Evolutionary conservation across 345 rosid genomes (phyloP).

Genomic region (Citrus medica): DNA sequence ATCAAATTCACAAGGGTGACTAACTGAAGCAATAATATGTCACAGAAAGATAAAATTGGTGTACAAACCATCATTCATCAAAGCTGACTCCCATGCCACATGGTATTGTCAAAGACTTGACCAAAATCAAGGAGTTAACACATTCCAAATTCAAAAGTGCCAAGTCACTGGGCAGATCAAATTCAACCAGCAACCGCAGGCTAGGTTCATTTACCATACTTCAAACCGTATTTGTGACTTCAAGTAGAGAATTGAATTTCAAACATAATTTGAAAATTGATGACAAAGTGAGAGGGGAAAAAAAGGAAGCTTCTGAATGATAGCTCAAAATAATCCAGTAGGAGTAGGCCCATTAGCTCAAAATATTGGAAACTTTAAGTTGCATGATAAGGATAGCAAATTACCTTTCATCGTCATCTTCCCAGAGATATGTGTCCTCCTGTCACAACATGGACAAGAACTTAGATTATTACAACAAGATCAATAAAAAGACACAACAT

Average conservation of each 20-base stretch:
- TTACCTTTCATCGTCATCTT: constrained; percentile 90
- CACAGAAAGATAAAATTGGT: neutral
- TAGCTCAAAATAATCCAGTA: neutral
- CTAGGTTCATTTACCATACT: neutral
- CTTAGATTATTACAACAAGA: neutral
- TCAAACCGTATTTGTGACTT: neutral
- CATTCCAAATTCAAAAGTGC: constrained; percentile 8
- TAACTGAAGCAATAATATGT: neutral
- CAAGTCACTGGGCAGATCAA: neutral
- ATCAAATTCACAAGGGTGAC: neutral
- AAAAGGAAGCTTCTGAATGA: neutral
- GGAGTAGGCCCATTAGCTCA: neutral
- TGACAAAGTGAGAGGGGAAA: neutral
- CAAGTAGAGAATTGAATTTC: neutral
- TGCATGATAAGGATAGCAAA: neutral
- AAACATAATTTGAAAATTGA: neutral
- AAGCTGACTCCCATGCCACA: neutral
- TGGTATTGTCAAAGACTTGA: neutral
- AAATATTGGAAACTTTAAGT: neutral
- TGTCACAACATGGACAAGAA: constrained; percentile 23
- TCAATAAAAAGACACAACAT: neutral
- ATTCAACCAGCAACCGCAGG: neutral
- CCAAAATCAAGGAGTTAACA: neutral
- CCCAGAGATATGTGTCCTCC: constrained; percentile 98
- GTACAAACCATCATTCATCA: neutral